Percentiles rank a stretch among this genome's conserved stretches.
Conservation (phyloP, 2,329 filamentous ascomycete species). For the Ophiostoma pallidulum region DNA sequence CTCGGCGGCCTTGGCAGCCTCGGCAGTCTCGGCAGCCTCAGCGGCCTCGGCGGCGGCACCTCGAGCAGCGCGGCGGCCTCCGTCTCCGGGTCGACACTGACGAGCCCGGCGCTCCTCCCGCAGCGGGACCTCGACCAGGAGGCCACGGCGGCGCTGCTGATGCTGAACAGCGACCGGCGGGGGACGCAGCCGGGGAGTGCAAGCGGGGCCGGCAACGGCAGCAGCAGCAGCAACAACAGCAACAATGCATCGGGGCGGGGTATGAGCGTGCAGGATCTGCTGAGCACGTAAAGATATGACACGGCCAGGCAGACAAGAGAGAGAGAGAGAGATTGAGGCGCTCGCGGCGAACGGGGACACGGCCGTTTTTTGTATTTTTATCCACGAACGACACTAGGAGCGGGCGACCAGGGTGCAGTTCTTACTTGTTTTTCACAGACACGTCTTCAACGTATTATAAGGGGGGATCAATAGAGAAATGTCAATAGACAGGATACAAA, state of each 20-base stretch:
- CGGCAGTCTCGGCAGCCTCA: neutral
- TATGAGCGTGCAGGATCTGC: slow-evolving; percentile 45
- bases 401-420: too few species aligned
- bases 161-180: slow-evolving; percentile 74
- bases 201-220: slow-evolving; percentile 25
- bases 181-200: slow-evolving; percentile 6
- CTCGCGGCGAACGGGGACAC: too few species aligned
- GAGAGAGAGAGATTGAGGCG: too few species aligned
- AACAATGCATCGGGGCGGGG: slow-evolving; percentile 28
- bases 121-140: slow-evolving; percentile 59
- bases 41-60: neutral
- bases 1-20: too few species aligned
- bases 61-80: slow-evolving; percentile 22
- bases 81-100: slow-evolving; percentile 42
- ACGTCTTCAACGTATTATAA: too few species aligned
- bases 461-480: too few species aligned
- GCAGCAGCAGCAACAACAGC: slow-evolving; percentile 8
- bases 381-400: too few species aligned
- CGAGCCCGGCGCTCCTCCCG: slow-evolving; percentile 48
- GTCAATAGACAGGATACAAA: too few species aligned
- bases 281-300: slow-evolving; percentile 43
- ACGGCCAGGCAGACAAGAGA: too few species aligned
- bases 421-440: too few species aligned
- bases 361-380: too few species aligned
- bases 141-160: slow-evolving; percentile 75